Evolutionary conservation across 2,329 filamentous ascomycete genomes (phyloP), one percentile per base, ranked within the genome.

Genomic region (Diaporthe ilicicola): DNA sequence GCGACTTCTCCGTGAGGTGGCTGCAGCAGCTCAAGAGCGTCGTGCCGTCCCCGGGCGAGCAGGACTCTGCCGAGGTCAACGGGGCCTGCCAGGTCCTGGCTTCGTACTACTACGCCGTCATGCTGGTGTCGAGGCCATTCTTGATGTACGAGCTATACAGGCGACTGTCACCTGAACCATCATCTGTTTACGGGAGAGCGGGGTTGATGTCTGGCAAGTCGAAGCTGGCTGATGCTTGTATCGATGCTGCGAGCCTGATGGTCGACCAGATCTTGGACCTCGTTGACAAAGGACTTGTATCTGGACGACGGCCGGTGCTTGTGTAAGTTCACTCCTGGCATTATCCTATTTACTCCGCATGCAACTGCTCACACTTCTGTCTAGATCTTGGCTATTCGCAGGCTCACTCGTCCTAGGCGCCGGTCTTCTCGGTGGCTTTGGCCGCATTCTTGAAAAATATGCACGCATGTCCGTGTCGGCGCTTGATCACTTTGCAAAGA

Each of bases 51-150:
- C 59, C 76, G 4, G 70, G 76, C 4, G 68, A 74, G 2, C 74
- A 75, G 4, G 72, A 80, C 15, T 77, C 78, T 17, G 75, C 74
- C 0, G 79, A 81, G 67, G 76, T 81, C 0, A 81, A 82, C 9
- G 87, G 86, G 0, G 86, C 86, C 0, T 87, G 85, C 34, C 86
- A 87, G 75, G 83, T 87, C 0, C 75, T 89, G 9, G 81, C 84
- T 0, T 85, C 86, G 1, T 89, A 88, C 69, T 88, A 88, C 76
- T 88, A 89, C 70, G 84, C 86, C 0, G 87, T 88, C n/a, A 88
- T 89, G 80, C 80, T 89, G 3, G 86, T 88, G 0, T 86, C 87
- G 0, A 79, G 87, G 1, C 87, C 87, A 0, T 89, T 89, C 64
- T 79, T 89, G 8, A 88, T 88, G 86, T 87, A 87, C 61, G 86